These are phyloP conservation scores for Porcisia hertigi DNA, from an alignment of 208 protist species.

Conservation along the genomic window DNA sequence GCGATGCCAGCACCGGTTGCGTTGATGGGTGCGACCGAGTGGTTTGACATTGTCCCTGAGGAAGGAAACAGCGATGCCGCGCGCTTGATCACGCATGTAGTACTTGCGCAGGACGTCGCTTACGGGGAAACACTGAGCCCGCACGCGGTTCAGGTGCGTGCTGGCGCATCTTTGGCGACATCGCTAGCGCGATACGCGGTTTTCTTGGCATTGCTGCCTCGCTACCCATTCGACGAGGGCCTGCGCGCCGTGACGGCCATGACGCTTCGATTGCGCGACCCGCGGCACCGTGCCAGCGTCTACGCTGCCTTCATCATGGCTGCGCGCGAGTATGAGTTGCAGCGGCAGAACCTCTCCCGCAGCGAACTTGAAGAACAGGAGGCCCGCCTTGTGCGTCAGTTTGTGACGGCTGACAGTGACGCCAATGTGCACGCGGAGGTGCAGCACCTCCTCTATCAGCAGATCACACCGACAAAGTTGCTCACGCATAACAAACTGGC, in stretches of 20 bases:
- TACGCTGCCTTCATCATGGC: conserved; percentile 70
- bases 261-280: conserved; percentile 48
- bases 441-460: conserved; percentile 60
- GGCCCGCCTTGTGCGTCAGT: conserved; percentile 55
- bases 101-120: conserved; percentile 63
- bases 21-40: conserved; percentile 18
- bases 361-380: conserved; percentile 68
- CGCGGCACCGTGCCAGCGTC: conserved; percentile 54
- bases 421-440: conserved; percentile 44
- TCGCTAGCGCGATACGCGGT: conserved; percentile 52
- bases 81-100: conserved; percentile 61
- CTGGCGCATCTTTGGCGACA: conserved; percentile 38
- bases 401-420: conserved; percentile 54
- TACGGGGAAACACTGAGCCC: conserved; percentile 59
- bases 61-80: conserved; percentile 39
- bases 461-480: conserved; percentile 36
- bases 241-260: conserved; percentile 57
- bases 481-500: conserved; percentile 68
- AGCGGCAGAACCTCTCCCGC: conserved; percentile 35
- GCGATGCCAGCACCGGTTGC: not conserved
- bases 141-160: conserved; percentile 58
- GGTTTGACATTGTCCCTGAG: conserved; percentile 50
- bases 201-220: conserved; percentile 53
- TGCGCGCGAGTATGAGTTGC: conserved; percentile 53
- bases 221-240: conserved; percentile 47